Conservation (phyloP, 2,329 filamentous ascomycete genomes). For the Diaporthe ilicicola region DNA sequence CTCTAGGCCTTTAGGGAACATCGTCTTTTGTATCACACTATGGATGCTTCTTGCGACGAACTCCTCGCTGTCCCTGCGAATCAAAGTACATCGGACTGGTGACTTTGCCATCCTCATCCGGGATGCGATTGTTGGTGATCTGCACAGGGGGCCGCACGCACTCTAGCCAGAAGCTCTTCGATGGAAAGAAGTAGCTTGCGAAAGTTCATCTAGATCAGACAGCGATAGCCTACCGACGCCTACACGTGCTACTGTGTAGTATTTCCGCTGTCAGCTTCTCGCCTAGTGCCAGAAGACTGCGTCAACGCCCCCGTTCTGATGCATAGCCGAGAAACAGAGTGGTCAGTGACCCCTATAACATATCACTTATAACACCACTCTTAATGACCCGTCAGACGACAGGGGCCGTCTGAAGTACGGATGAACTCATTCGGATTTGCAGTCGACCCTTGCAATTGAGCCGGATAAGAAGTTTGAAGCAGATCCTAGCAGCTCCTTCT, state of each 20-base stretch:
- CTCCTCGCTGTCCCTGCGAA: background rate
- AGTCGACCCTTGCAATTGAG: background rate
- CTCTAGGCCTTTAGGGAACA: background rate
- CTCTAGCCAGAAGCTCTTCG: background rate
- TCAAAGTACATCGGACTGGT: background rate
- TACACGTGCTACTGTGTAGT: background rate
- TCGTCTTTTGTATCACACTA: background rate
- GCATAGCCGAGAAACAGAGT: slow-evolving; percentile 14
- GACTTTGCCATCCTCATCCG: background rate
- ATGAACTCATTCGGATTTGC: background rate
- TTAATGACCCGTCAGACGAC: slow-evolving; percentile 11
- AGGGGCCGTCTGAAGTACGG: background rate
- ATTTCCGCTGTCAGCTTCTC: too few species aligned
- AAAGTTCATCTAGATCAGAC: background rate
- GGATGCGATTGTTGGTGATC: background rate
- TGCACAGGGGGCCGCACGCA: background rate
- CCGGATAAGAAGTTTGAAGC: background rate
- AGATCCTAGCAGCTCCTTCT: slow-evolving; percentile 10
- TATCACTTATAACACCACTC: slow-evolving; percentile 11
- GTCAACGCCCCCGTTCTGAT: background rate
- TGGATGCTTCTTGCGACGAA: background rate
- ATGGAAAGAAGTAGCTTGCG: background rate
- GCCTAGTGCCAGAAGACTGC: background rate
- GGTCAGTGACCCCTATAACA: slow-evolving; percentile 4
- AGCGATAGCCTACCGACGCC: background rate